Percentiles rank a stretch among this genome's conserved stretches.
These are phyloP conservation scores for Stephania japonica DNA, from an alignment of 164 flowering plant species.

Conservation along the genomic window DNA sequence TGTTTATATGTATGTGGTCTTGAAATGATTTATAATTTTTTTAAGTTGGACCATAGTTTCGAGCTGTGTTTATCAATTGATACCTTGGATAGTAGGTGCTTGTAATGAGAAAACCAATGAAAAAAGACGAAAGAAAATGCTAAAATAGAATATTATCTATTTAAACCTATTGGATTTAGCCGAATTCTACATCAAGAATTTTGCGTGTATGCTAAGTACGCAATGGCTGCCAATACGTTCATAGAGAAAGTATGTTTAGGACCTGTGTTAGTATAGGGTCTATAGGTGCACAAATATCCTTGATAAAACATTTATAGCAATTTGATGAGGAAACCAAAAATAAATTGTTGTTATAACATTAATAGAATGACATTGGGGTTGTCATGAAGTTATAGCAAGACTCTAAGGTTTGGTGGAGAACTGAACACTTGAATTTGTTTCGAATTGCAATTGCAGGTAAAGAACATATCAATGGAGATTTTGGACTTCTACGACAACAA, in stretches of 20 bases:
- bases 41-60: background rate
- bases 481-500: constrained; percentile 79
- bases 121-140: background rate
- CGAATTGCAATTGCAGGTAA: constrained; percentile 48
- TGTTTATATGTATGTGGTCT: background rate
- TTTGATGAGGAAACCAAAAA: background rate
- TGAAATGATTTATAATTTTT: too few species aligned
- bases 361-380: background rate
- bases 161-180: too few species aligned
- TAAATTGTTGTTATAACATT: too few species aligned
- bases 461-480: constrained; percentile 92
- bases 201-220: too few species aligned
- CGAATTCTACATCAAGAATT: too few species aligned
- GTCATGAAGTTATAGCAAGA: background rate
- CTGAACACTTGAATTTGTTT: background rate
- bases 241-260: too few species aligned
- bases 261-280: too few species aligned
- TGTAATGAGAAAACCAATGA: too few species aligned
- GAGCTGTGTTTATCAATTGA: background rate
- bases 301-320: too few species aligned
- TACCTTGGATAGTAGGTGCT: too few species aligned
- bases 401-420: background rate
- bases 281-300: too few species aligned
- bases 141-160: background rate
- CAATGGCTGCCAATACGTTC: too few species aligned